phyloP scores from a whole-genome alignment of 148 eudicot species.

The Fallopia convolvulus region DNA sequence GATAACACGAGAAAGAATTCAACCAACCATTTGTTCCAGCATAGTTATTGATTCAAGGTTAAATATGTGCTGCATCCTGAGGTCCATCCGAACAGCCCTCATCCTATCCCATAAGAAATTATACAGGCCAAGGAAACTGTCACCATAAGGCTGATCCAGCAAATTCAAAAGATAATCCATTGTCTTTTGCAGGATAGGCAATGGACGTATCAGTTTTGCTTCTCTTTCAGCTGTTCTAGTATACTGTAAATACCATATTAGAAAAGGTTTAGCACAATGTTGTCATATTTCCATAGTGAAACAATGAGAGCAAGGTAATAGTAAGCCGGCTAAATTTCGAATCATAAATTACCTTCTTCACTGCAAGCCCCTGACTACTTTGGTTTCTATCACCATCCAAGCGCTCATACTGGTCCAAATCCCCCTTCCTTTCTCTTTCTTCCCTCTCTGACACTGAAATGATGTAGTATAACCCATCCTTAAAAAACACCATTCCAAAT shows the following conservation, averaged over 20 bases:
- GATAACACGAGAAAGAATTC: constrained; percentile 14
- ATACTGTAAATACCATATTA: constrained; percentile 42
- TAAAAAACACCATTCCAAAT: neutral
- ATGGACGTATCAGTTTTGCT: constrained; percentile 76
- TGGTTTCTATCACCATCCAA: constrained; percentile 92
- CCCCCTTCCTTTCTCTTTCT: constrained; percentile 96
- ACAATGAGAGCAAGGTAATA: neutral
- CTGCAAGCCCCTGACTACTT: constrained; percentile 59
- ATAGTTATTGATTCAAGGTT: constrained; percentile 68
- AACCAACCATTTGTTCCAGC: constrained; percentile 91
- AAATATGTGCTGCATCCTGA: constrained; percentile 98
- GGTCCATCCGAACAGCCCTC: constrained; percentile 96
- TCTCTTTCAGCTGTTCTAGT: constrained; percentile 97
- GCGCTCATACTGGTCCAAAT: constrained; percentile 92
- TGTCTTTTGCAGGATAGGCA: constrained; percentile 82
- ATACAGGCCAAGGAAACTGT: constrained; percentile 71
- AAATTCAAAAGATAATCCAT: constrained; percentile 77
- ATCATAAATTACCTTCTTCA: constrained; percentile 64
- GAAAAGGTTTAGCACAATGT: neutral
- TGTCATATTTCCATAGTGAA: neutral
- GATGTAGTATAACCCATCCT: neutral
- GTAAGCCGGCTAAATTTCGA: neutral
- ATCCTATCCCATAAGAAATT: constrained; percentile 99
- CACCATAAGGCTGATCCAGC: constrained; percentile 78
- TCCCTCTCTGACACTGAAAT: constrained; percentile 80